phyloP scores from a whole-genome alignment of 2,329 filamentous ascomycete species.

The Teratosphaeria nubilosa region DNA sequence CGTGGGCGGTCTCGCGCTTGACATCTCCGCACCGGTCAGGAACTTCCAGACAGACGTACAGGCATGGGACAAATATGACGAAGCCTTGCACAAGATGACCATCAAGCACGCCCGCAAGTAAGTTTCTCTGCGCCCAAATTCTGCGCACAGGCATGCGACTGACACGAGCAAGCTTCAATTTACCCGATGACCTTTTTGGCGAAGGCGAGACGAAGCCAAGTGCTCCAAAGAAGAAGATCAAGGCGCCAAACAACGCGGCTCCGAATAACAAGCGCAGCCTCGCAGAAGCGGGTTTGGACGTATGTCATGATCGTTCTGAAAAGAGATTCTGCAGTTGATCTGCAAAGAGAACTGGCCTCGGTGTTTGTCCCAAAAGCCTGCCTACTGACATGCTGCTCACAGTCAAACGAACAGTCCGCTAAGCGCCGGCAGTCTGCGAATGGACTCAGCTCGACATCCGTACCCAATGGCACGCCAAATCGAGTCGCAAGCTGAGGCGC shows the following conservation, averaged over 20 bases:
- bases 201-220: slow-evolving; percentile 53
- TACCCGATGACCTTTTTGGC: slow-evolving; percentile 84
- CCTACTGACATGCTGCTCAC: slow-evolving; percentile 2
- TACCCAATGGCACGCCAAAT: slow-evolving; percentile 2
- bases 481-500: not conserved
- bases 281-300: slow-evolving; percentile 36
- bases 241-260: slow-evolving; percentile 16
- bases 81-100: slow-evolving; percentile 65
- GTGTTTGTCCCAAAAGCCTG: not conserved
- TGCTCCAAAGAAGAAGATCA: slow-evolving; percentile 33
- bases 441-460: slow-evolving; percentile 1
- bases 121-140: slow-evolving; percentile 22
- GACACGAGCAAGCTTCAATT: slow-evolving; percentile 58
- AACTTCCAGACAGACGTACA: slow-evolving; percentile 79
- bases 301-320: slow-evolving; percentile 24
- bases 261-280: slow-evolving; percentile 34
- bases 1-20: slow-evolving; percentile 57
- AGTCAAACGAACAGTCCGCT: slow-evolving; percentile 23
- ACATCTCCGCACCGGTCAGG: slow-evolving; percentile 71
- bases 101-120: slow-evolving; percentile 83
- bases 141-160: slow-evolving; percentile 7
- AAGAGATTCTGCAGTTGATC: not conserved
- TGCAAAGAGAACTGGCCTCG: not conserved
- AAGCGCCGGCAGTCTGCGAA: slow-evolving; percentile 23
- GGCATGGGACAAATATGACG: slow-evolving; percentile 63